phyloP scores from a whole-genome alignment of 2,329 filamentous ascomycete genomes.

The Botrytis medusae region DNA sequence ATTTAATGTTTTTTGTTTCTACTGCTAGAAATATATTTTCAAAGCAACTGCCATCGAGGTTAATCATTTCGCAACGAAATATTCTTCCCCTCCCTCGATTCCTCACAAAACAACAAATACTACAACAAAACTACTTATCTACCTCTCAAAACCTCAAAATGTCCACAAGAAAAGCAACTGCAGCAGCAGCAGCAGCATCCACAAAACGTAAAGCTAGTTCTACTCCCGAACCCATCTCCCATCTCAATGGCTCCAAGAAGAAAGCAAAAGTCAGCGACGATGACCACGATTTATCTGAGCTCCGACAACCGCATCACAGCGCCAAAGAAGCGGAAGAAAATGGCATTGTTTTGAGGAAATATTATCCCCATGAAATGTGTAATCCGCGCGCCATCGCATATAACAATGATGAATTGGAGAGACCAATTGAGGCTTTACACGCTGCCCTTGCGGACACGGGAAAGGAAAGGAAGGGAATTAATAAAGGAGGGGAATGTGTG shows the following conservation, averaged over 20 bases:
- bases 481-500: conserved; percentile 57
- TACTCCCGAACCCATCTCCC: conserved; percentile 20
- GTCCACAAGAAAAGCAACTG: conserved; percentile 28
- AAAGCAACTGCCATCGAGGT: not conserved
- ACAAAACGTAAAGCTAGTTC: conserved; percentile 34
- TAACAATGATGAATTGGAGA: conserved; percentile 63
- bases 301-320: conserved; percentile 33
- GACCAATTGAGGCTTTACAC: conserved; percentile 70
- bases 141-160: conserved; percentile 23
- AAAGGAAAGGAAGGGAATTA: conserved; percentile 50
- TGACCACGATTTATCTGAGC: conserved; percentile 27
- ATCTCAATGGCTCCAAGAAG: conserved; percentile 26
- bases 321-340: conserved; percentile 48
- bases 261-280: conserved; percentile 29
- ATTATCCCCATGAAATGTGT: conserved; percentile 84
- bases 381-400: conserved; percentile 76
- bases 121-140: not conserved
- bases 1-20: not conserved
- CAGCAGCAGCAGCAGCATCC: not conserved
- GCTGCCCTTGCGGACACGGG: conserved; percentile 61
- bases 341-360: conserved; percentile 69
- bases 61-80: not conserved
- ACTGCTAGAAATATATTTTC: not conserved
- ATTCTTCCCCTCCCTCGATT: not conserved
- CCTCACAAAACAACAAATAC: not conserved